Conservation (phyloP, 768 basidiomycete genomes). For the Botryobasidium botryosum region DNA sequence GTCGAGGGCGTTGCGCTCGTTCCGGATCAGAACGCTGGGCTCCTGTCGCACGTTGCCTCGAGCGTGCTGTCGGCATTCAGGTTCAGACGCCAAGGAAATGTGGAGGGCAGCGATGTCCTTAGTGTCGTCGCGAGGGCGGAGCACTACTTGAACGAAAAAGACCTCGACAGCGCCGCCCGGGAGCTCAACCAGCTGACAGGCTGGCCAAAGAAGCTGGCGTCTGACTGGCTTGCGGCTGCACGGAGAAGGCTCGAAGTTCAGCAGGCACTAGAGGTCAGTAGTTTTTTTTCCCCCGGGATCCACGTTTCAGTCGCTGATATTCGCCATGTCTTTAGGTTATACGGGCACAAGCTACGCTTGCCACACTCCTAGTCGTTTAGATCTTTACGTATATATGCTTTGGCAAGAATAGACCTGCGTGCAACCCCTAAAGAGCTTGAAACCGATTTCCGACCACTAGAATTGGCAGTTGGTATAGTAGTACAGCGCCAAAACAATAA, state of each 20-base stretch:
- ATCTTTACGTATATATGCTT: not conserved
- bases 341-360: slow-evolving; percentile 67
- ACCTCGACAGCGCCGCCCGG: slow-evolving; percentile 71
- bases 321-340: slow-evolving; percentile 37
- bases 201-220: slow-evolving; percentile 43
- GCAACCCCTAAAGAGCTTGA: not conserved
- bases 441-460: not conserved
- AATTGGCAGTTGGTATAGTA: not conserved
- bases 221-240: slow-evolving; percentile 85
- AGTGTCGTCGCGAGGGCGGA: slow-evolving; percentile 81
- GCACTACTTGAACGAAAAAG: slow-evolving; percentile 79
- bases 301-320: slow-evolving; percentile 7
- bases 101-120: slow-evolving; percentile 63
- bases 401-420: too few species aligned
- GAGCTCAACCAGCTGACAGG: slow-evolving; percentile 86
- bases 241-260: slow-evolving; percentile 75
- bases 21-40: slow-evolving; percentile 76
- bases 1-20: slow-evolving; percentile 83
- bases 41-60: slow-evolving; percentile 77
- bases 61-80: slow-evolving; percentile 53
- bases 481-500: not conserved
- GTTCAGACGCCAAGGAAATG: slow-evolving; percentile 68
- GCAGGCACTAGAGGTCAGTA: slow-evolving; percentile 69
- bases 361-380: slow-evolving; percentile 60
- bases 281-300: not conserved